Evolutionary conservation across 139 green algal species (phyloP), one percentile per base, ranked within the genome.

Genomic region (Auxenochlorella protothecoides): DNA sequence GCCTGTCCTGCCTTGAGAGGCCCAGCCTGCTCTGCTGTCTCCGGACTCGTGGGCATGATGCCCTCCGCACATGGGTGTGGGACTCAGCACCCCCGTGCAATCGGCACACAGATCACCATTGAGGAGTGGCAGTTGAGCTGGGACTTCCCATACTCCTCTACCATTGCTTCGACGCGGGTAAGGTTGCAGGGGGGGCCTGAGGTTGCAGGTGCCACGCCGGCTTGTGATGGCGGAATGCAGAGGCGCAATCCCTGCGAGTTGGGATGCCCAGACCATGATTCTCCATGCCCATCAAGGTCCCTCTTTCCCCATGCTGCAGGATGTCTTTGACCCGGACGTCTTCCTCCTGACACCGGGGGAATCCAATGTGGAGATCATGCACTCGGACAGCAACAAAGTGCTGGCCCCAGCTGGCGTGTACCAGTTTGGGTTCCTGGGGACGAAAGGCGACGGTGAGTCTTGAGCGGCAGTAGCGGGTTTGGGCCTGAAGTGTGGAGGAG

Each of bases 51-150:
- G 55, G 12, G n/a, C 14, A 54, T 55, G 44, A 11, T 66, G n/a
- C 59, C 3, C 55, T 13, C 66, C 61, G 2, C 27, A 15, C 44
- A 66, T 55, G 0, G 61, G n/a, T 70, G 72, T 44, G 27, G 27
- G 27, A 44, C 27, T 44, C 27, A 44, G 27, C 27, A 44, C 27
- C 27, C 27, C 27, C 27, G 1, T 44, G 27, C 27, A 44, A 44
- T 44, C 27, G 27, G 27, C 27, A 44, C 27, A 44, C 68, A 83
- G 75, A 57, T 70, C n/a, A 71, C 69, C 5, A 75, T 85, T 3
- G 55, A 72, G 11, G 76, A 71, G 57, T 91, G 86, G 86, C 76
- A 76, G n/a, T 59, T 91, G 64, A 83, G 81, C 6, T 91, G 83
- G 80, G 67, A 72, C 59, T 91, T 91, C 59, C 73, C 73, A 0